Percentiles rank a stretch among this genome's conserved stretches.
These are phyloP conservation scores for Pseudocohnilembus persalinus DNA, from an alignment of 169 alveolate genomes.

Conservation along the genomic window DNA sequence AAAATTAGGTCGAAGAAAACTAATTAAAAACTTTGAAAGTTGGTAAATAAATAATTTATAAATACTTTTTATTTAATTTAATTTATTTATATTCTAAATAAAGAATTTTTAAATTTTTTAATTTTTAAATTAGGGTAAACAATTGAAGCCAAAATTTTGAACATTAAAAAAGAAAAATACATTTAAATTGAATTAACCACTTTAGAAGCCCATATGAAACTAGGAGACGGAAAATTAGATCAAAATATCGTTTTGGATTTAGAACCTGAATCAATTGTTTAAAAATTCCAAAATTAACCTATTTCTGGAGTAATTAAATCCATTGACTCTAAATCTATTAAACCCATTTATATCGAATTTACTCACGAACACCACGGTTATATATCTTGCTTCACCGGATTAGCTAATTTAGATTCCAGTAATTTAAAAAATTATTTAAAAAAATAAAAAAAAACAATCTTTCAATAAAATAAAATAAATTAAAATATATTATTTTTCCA, in stretches of 20 bases:
- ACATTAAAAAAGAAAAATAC: constrained; percentile 36
- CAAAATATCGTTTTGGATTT: background rate
- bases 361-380: constrained; percentile 12
- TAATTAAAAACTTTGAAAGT: background rate
- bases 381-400: background rate
- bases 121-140: constrained; percentile 25
- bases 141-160: constrained; percentile 31
- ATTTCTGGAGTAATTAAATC: constrained; percentile 10
- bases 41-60: too few species aligned
- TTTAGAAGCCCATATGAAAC: constrained; percentile 33
- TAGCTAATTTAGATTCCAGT: background rate
- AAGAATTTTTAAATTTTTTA: too few species aligned
- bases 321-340: background rate
- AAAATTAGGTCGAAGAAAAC: background rate
- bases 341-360: constrained; percentile 25
- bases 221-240: constrained; percentile 17
- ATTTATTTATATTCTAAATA: too few species aligned
- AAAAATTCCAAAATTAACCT: background rate
- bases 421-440: background rate
- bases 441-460: constrained; percentile 46
- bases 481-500: too few species aligned
- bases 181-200: constrained; percentile 40
- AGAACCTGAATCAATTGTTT: background rate
- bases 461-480: constrained; percentile 31
- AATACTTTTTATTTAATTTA: too few species aligned